Evolutionary conservation across 2,329 filamentous ascomycete genomes (phyloP).

Genomic region (Fusarium palustre): DNA sequence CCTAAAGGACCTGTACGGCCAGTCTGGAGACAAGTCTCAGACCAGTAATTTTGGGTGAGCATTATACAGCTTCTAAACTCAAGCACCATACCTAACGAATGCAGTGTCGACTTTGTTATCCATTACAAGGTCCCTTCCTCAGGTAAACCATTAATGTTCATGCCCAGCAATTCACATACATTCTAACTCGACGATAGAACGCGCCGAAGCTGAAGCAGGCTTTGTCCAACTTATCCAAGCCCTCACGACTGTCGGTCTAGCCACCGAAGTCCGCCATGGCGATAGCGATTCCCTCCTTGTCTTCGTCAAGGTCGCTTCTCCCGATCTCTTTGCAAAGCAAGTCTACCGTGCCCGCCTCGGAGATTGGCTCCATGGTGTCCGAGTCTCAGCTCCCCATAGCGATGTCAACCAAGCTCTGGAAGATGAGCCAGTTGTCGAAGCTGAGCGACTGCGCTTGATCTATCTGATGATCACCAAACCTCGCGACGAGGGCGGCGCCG

Average conservation of each 20-base stretch:
- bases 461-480: constrained; percentile 85
- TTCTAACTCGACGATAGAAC: constrained; percentile 61
- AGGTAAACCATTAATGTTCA: constrained; percentile 59
- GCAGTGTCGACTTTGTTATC: constrained; percentile 88
- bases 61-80: neutral
- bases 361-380: constrained; percentile 93
- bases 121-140: constrained; percentile 78
- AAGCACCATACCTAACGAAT: constrained; percentile 24
- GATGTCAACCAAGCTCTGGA: constrained; percentile 76
- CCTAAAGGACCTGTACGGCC: constrained; percentile 50
- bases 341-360: constrained; percentile 89
- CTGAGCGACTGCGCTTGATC: constrained; percentile 87
- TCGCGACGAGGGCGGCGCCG: constrained; percentile 80
- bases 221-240: constrained; percentile 83
- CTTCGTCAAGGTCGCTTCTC: constrained; percentile 83
- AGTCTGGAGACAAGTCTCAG: constrained; percentile 43
- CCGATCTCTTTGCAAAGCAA: constrained; percentile 79
- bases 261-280: constrained; percentile 87
- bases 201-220: constrained; percentile 74
- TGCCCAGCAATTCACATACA: neutral
- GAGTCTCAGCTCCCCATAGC: constrained; percentile 78
- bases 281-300: constrained; percentile 80
- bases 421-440: constrained; percentile 83
- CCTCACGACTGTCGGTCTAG: constrained; percentile 82
- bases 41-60: constrained; percentile 58